Base-by-base conservation (phyloP, 2,329 filamentous ascomycete species). In the Phialocephala sp. region DNA sequence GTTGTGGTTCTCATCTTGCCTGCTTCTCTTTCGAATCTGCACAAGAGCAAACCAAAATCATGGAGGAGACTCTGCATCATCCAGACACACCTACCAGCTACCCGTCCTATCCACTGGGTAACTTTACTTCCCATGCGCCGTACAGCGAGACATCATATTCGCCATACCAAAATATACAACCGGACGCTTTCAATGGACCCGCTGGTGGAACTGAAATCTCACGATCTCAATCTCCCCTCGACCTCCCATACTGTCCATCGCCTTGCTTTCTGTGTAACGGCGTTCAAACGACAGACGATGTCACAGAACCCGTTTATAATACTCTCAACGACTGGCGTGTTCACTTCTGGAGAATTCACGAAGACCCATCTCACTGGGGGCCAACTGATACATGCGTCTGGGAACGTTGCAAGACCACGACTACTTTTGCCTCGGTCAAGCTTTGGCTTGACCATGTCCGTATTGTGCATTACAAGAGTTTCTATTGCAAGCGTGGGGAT, bases 371-470 rank as follows among this genome's bases (percentile, higher is more conserved):
- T 32, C 2, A 5, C 3, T 54, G 50, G 50, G 8, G n/a, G n/a
- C n/a, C 15, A n/a, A n/a, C 4, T 12, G 14, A 1, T 3, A 27
- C 15, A 35, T 54, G 50, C 14, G 9, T 11, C 24, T 54, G 50
- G 50, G 12, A 27, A 54, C 24, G 24, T 18, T 54, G 50, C 18
- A 32, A 11, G 14, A 54, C 50, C 14, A 32, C 12, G 4, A 2
- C 6, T 8, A 32, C 50, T 32, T 54, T 54, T 22, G 14, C 22
- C 3, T 15, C 50, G 18, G 11, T 35, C 50, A 54, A 54, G 14
- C 50, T 54, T 18, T 54, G 50, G 50, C 24, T 54, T 22, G 50
- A 27, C 35, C 50, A 54, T 24, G 50, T 54, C 50, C 50, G 50
- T 24, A 18, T 18, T 5, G 50, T 54, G 50, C 50, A 54, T 35